phyloP scores from a whole-genome alignment of 1,284 basidiomycete genomes.

The Cutaneotrichosporon arboriforme region DNA sequence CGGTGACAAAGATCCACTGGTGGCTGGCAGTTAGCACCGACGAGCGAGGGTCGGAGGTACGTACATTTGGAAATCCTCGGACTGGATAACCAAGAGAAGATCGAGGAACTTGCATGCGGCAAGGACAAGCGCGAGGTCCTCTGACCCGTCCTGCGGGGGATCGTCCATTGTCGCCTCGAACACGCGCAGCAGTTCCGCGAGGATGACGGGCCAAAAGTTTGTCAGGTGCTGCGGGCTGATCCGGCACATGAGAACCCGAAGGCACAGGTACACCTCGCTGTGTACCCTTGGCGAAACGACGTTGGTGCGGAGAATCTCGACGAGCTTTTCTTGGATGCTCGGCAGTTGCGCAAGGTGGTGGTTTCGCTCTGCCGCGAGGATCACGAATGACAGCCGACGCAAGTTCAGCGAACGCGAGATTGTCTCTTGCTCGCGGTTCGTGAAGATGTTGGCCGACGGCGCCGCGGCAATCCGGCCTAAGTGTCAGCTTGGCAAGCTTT shows the following conservation, averaged over 20 bases:
- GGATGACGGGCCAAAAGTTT: slow-evolving; percentile 93
- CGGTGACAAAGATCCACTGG: slow-evolving; percentile 98
- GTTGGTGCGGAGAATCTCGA: slow-evolving; percentile 76
- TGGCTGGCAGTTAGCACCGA: slow-evolving; percentile 56
- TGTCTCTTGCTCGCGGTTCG: slow-evolving; percentile 91
- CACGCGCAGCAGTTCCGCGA: slow-evolving; percentile 74
- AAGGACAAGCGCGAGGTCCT: slow-evolving; percentile 73
- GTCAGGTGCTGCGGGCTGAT: slow-evolving; percentile 84
- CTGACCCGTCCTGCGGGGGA: slow-evolving; percentile 62
- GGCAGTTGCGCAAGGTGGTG: slow-evolving; percentile 85
- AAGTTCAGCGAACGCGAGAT: slow-evolving; percentile 80
- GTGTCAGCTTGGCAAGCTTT: not conserved
- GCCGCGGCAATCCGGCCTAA: slow-evolving; percentile 74
- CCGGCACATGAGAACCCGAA: slow-evolving; percentile 86
- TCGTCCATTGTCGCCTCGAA: slow-evolving; percentile 53
- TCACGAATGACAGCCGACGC: slow-evolving; percentile 75
- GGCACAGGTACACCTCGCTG: slow-evolving; percentile 86
- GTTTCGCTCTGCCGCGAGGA: slow-evolving; percentile 82
- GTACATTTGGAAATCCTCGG: slow-evolving; percentile 96
- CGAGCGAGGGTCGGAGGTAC: slow-evolving; percentile 25
- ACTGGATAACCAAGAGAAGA: slow-evolving; percentile 81
- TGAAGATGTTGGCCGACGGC: slow-evolving; percentile 92
- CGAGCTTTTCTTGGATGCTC: slow-evolving; percentile 90
- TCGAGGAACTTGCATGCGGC: slow-evolving; percentile 93
- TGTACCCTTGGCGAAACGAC: slow-evolving; percentile 78